Evolutionary conservation across 148 eudicot species (phyloP), one percentile per base, ranked within the genome.

Genomic region (Hydrangea macrophylla): DNA sequence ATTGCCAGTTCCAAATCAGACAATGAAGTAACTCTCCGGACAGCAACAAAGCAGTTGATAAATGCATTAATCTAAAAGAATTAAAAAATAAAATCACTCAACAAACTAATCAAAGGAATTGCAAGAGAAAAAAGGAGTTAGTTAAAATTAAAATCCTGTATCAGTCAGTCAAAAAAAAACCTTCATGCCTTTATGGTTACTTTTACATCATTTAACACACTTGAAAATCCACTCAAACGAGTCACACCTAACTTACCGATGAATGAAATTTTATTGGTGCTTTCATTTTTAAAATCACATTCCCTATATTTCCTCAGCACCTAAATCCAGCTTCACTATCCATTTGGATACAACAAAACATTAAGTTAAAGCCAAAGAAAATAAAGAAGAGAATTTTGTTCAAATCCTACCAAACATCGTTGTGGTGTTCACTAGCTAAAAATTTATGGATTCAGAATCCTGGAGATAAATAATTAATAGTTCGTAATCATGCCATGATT

Each of bases 31-130:
- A 94, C 86, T 75, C 65, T 82, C 64, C 78, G 80, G 44, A 76
- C 92, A 33, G 82, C 95, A 75, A 86, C 97, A 81, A 86, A 89
- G 58, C 98, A 90, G 55, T 89, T 87, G 71, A 94, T 88, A 76
- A 88, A 94, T 27, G 90, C 78, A 79, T 84, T 90, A 60, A 94
- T 70, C 98, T 93, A 63, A 35, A 42, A 24, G n/a, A 70, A 39
- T 36, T 67, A 39, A 60, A 64, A 33, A 36, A 42, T 59, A 63
- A 56, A 65, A 25, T 50, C 13, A 44, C 33, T 13, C 24, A 18
- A 33, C n/a, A 32, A 39, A 0, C 32, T 18, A 24, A 31, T 62
- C 17, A 3, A 69, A 33, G 18, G 6, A 33, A 57, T 20, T 60
- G 36, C 7, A 7, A 24, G 20, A 57, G 10, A 24, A 35, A 44